Conservation (phyloP, 2,329 filamentous ascomycete species). For the Talaromyces funiculosus region DNA sequence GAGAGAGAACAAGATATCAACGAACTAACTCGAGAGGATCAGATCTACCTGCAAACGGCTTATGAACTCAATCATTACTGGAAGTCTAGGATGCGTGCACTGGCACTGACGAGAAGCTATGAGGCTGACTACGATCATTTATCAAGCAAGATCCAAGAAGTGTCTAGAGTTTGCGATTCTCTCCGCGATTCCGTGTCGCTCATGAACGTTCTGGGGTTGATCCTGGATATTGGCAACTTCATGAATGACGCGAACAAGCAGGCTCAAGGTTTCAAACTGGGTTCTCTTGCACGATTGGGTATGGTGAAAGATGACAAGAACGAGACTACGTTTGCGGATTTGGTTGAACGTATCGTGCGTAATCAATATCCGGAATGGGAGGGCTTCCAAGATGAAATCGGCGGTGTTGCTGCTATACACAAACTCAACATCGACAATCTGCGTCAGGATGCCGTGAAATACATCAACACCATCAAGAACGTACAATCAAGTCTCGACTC, state of each 20-base stretch:
- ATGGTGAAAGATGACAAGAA: slow-evolving; percentile 99
- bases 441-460: slow-evolving; percentile 77
- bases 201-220: slow-evolving; percentile 93
- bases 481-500: slow-evolving; percentile 87
- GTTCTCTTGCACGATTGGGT: slow-evolving; percentile 80
- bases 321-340: slow-evolving; percentile 88
- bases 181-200: slow-evolving; percentile 84
- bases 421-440: slow-evolving; percentile 96
- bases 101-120: slow-evolving; percentile 75
- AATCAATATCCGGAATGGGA: slow-evolving; percentile 97
- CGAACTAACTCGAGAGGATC: slow-evolving; percentile 90
- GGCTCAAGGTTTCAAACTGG: slow-evolving; percentile 94
- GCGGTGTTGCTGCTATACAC: slow-evolving; percentile 68
- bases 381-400: slow-evolving; percentile 77
- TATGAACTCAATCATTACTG: slow-evolving; percentile 97
- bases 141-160: slow-evolving; percentile 72
- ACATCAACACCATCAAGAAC: slow-evolving; percentile 92
- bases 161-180: slow-evolving; percentile 83
- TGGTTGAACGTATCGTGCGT: slow-evolving; percentile 92
- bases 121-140: slow-evolving; percentile 91
- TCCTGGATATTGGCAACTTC: slow-evolving; percentile 97
- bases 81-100: slow-evolving; percentile 93
- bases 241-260: slow-evolving; percentile 99
- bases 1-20: slow-evolving; percentile 76
- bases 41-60: slow-evolving; percentile 88